These are phyloP conservation scores for Cronartium ribicola DNA, from an alignment of 1,284 basidiomycete genomes.

Conservation along the genomic window DNA sequence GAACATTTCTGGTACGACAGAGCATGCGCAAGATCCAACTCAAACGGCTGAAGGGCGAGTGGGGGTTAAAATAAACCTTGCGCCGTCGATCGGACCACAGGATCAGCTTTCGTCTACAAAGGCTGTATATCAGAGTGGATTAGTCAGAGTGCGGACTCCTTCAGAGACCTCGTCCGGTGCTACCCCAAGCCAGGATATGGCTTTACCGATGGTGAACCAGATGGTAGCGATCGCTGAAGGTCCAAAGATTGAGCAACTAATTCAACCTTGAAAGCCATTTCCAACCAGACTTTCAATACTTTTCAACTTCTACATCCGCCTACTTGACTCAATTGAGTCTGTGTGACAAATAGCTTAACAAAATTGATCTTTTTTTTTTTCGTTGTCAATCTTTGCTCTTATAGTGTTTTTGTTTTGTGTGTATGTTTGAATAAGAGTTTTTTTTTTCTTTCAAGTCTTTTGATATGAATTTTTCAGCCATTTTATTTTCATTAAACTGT, in stretches of 20 bases:
- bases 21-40: neutral
- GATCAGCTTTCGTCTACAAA: neutral
- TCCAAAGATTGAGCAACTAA: neutral
- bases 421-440: no score
- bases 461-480: no score
- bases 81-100: neutral
- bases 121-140: neutral
- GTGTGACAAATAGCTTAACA: no score
- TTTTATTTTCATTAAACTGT: no score
- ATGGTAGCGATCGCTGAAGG: neutral
- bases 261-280: no score
- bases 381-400: no score
- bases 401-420: no score
- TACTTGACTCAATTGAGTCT: no score
- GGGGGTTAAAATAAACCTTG: neutral
- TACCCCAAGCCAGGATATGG: neutral
- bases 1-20: neutral
- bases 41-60: neutral
- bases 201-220: neutral
- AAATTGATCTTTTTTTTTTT: no score
- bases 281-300: no score
- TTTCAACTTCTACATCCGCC: no score
- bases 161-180: neutral
- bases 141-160: constrained; percentile 2
- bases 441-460: no score